phyloP scores from a whole-genome alignment of 441 rosid species.

The Arabidopsis lyrata region DNA sequence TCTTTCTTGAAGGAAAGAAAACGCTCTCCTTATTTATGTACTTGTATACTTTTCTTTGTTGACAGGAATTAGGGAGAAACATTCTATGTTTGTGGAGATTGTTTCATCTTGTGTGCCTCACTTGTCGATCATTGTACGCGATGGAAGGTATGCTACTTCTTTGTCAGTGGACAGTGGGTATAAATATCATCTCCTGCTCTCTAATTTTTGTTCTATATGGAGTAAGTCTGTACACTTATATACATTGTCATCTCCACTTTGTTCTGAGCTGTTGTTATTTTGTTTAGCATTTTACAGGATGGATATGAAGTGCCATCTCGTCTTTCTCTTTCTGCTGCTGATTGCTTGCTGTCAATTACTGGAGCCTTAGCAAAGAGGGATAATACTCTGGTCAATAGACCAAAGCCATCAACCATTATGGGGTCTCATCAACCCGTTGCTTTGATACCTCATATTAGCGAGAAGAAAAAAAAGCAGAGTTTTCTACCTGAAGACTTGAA shows the following conservation, averaged over 20 bases:
- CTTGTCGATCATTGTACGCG: constrained; percentile 52
- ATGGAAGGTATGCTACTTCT: constrained; percentile 70
- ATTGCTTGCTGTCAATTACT: constrained; percentile 77
- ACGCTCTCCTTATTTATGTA: background rate
- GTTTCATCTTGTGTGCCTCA: constrained; percentile 65
- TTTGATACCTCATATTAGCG: constrained; percentile 43
- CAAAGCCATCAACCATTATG: constrained; percentile 47
- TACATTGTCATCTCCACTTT: constrained; percentile 11
- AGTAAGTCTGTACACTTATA: constrained; percentile 8
- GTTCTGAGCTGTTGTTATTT: constrained; percentile 34
- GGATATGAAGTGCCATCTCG: constrained; percentile 91
- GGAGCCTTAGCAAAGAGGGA: constrained; percentile 74
- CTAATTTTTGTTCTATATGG: constrained; percentile 1
- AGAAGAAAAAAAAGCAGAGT: constrained; percentile 54
- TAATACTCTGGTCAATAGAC: constrained; percentile 48
- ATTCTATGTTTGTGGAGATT: constrained; percentile 59
- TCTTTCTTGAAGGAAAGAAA: background rate
- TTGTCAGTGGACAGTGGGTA: constrained; percentile 26
- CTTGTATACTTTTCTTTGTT: constrained; percentile 21
- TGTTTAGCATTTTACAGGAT: constrained; percentile 71
- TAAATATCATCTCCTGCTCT: background rate
- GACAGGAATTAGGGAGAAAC: constrained; percentile 75
- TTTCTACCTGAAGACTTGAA: constrained; percentile 46
- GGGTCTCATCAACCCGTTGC: constrained; percentile 48
- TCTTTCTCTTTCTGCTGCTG: constrained; percentile 89